Evolutionary conservation across 306 rosid species (phyloP), one percentile per base, ranked within the genome.

Genomic region (Spatholobus suberectus): DNA sequence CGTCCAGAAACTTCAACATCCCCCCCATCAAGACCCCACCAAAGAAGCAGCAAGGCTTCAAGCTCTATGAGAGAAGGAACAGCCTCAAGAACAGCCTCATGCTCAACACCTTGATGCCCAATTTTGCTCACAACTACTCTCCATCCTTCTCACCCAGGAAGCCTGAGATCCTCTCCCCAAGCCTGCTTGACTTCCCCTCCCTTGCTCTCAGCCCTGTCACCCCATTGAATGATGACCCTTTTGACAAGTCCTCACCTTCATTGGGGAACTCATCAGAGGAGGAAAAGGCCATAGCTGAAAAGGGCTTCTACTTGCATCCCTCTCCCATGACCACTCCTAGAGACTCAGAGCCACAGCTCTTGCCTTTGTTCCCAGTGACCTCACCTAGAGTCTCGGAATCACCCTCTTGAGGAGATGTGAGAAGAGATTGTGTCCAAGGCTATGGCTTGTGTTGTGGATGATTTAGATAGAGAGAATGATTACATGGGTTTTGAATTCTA

Each of bases 151-250:
- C 98, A 10, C 97, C 98, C 3, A 85, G 97, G 1, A 51, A 86
- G 79, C 85, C 80, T 6, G 99, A 96, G 90, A 90, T 96, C 77
- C 86, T 92, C 65, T 96, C 99, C 1, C 99, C 99, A 0, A 96
- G 99, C 55, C 7, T 94, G 63, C 95, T 96, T 0, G 92, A 92
- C 20, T 96, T 96, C 4, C 98, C 98, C 9, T 88, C 99, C 6
- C 98, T 96, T 35, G 89, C 92, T 40, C 97, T 96, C 17, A 92
- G 97, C 82, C 99, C 99, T 40, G 97, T 96, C 2, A 96, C 98
- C 29, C 98, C 99, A 9, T 86, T 94, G 49, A 89, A 89, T 71
- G 90, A 91, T 41, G 94, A 93, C 87, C 89, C 92, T 4, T 93
- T 93, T 38, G 92, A 90, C 76, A 93, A 95, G 66, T 88, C 93